These are phyloP conservation scores for Anaeramoeba flamelloides DNA, from an alignment of 78 protist genomes.

Conservation along the genomic window DNA sequence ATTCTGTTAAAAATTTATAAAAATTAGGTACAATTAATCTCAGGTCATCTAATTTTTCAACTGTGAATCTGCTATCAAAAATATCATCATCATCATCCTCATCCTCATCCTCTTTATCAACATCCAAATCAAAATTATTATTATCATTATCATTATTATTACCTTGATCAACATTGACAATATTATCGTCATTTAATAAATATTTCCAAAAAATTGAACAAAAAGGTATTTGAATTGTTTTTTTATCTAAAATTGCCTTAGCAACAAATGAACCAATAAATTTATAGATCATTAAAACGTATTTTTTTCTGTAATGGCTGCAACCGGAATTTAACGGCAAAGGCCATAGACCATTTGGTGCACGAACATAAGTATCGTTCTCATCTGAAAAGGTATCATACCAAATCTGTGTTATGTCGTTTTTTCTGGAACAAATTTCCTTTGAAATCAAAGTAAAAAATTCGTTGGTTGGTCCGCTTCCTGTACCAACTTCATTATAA, in stretches of 20 bases:
- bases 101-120: too few species aligned
- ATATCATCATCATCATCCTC: too few species aligned
- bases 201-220: not conserved
- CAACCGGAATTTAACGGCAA: not conserved
- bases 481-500: not conserved
- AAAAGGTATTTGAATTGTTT: not conserved
- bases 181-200: not conserved
- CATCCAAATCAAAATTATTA: too few species aligned
- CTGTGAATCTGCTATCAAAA: too few species aligned
- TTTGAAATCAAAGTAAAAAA: not conserved
- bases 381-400: too few species aligned
- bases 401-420: too few species aligned
- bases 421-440: too few species aligned
- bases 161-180: not conserved
- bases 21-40: not conserved
- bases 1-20: not conserved
- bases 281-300: not conserved
- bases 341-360: not conserved
- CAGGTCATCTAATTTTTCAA: not conserved
- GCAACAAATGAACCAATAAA: not conserved
- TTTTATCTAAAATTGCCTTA: not conserved
- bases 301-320: not conserved
- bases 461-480: not conserved
- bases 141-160: too few species aligned
- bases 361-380: not conserved